These are phyloP conservation scores for Euptelea pleiosperma DNA, from an alignment of 164 flowering plant genomes.

Conservation along the genomic window DNA sequence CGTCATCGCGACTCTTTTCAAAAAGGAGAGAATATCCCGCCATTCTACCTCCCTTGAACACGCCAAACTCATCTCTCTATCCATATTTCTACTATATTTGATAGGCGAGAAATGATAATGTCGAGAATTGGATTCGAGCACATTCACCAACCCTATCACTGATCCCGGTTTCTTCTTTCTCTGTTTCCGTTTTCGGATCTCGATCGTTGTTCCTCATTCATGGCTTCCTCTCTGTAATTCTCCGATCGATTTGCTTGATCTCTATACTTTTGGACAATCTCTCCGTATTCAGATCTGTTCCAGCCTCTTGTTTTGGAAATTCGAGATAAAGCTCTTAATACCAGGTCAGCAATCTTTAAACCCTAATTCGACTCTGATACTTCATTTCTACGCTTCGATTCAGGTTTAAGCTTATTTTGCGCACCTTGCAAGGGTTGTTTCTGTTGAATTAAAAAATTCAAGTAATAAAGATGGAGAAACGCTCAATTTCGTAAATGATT, in stretches of 20 bases:
- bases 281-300: background rate
- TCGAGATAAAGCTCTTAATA: background rate
- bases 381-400: background rate
- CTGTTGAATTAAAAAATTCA: background rate
- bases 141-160: too few relatives aligned
- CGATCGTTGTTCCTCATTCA: background rate
- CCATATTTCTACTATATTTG: too few relatives aligned
- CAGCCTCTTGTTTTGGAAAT: background rate
- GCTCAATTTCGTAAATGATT: background rate
- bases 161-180: too few relatives aligned
- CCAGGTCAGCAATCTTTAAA: conserved; percentile 5
- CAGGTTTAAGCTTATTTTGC: background rate
- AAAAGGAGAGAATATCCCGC: background rate
- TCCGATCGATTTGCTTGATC: background rate
- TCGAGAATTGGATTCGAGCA: too few relatives aligned
- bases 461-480: background rate
- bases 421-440: background rate
- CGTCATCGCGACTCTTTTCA: too few relatives aligned
- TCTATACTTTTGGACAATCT: background rate
- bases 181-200: too few relatives aligned
- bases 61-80: background rate
- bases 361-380: background rate
- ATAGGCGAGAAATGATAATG: too few relatives aligned
- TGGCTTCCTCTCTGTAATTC: background rate
- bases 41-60: background rate